These are phyloP conservation scores for Sporothrix curviconia DNA, from an alignment of 2,329 filamentous ascomycete species.

Conservation along the genomic window DNA sequence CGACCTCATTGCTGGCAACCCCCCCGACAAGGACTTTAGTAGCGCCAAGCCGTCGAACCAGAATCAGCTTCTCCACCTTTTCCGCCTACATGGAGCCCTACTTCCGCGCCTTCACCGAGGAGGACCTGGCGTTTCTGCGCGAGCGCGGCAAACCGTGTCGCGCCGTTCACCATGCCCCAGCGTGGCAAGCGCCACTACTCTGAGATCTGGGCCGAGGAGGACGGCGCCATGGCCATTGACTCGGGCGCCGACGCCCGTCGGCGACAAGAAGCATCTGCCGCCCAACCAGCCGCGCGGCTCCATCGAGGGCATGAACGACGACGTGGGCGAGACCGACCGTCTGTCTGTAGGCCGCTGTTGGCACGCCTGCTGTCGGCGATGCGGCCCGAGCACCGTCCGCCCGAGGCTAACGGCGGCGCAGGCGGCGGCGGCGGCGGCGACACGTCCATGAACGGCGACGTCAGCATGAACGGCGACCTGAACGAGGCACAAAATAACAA, in stretches of 20 bases:
- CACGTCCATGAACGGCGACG: conserved; percentile 48
- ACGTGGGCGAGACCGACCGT: conserved; percentile 80
- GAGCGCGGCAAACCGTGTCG: conserved; percentile 80
- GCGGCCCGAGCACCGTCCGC: conserved; percentile 62
- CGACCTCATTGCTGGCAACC: conserved; percentile 79
- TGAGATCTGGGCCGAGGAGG: conserved; percentile 91
- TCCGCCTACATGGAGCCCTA: conserved; percentile 88
- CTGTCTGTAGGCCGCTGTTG: conserved; percentile 79
- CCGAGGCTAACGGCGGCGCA: conserved; percentile 38
- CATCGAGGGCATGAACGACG: conserved; percentile 82
- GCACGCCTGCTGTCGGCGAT: conserved; percentile 74
- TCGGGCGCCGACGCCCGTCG: conserved; percentile 35
- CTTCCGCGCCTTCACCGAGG: conserved; percentile 82
- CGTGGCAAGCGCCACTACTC: conserved; percentile 80
- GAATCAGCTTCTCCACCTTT: conserved; percentile 88
- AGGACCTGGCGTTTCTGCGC: conserved; percentile 86
- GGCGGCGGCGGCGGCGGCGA: conserved; percentile 47
- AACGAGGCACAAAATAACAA: conserved; percentile 35
- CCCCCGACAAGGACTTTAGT: conserved; percentile 92
- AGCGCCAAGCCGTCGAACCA: conserved; percentile 89
- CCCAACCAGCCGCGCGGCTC: conserved; percentile 77
- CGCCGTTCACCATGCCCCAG: conserved; percentile 78
- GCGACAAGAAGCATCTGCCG: conserved; percentile 60
- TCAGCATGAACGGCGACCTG: conserved; percentile 51
- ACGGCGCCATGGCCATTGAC: conserved; percentile 71